Base-by-base conservation (phyloP, 2,329 filamentous ascomycete species). In the Xylaria sp. region DNA sequence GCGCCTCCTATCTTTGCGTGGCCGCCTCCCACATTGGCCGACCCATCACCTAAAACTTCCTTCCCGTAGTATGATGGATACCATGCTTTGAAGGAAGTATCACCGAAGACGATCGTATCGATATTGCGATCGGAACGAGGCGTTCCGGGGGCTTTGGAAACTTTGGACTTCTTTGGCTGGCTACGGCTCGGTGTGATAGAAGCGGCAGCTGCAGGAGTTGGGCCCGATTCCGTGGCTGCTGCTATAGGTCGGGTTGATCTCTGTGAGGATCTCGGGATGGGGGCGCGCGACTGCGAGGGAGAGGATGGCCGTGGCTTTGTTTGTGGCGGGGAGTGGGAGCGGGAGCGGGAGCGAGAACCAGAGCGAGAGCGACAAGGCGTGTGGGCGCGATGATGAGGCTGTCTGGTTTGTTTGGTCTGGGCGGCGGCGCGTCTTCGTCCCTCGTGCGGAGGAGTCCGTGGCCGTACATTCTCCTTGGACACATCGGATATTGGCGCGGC, bases 1-100 rank as follows among this genome's bases (percentile, higher is more conserved):
- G 72, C 65, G 56, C 60, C 79, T 3, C 71, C 74, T 13, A 73
- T 72, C 67, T 73, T 71, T 7, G 64, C 65, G 13, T 60, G 67
- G 1, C 67, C 70, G 7, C 62, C 66, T 37, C 64, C 66, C 6
- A 64, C 62, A 60, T 71, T 73, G 21, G 72, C 72, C 3, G 77
- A 67, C 3, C 75, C 70, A 56, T 86, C 83, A 11, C 85, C 85
- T 4, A 88, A 76, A 7, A 87, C 79, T 58, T 88, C 93, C 80
- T 85, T 96, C 78, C 81, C 82, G 75, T 97, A 97, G 76, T 93
- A 95, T 15, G 92, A 96, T 7, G 93, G 92, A 75, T 95, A 97
- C 93, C 93, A 97, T 2, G 93, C 90, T 70, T 89, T 88, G 79
- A 97, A 96, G 70, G 88, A 87, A 31, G 95, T 82, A 70, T 93